Percentiles rank a stretch among this genome's conserved stretches.
Evolutionary conservation across 2,329 filamentous ascomycete species (phyloP).

Genomic region (Aspergillus amoenus): DNA sequence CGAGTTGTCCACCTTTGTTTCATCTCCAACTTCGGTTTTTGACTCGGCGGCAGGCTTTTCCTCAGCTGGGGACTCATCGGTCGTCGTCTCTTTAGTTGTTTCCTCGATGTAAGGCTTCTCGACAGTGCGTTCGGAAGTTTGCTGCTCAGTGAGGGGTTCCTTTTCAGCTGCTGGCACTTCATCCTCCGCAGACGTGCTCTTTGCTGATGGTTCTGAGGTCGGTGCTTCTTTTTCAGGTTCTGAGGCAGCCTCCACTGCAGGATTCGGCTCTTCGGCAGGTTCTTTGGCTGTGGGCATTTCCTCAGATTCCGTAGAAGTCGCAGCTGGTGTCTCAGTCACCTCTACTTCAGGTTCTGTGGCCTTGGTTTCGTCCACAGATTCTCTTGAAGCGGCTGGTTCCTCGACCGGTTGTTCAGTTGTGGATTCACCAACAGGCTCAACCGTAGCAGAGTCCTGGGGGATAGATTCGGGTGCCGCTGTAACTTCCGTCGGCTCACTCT

Average conservation of each 20-base stretch:
- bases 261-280: not conserved
- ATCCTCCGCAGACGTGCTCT: not conserved
- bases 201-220: not conserved
- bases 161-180: not conserved
- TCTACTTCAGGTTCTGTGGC: not conserved
- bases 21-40: not conserved
- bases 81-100: not conserved
- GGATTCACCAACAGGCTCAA: not conserved
- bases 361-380: not conserved
- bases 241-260: not conserved
- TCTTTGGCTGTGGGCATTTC: not conserved
- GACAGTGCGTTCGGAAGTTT: not conserved
- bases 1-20: not conserved
- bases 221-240: not conserved
- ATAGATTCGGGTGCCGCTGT: not conserved
- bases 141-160: not conserved
- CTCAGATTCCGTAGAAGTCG: not conserved
- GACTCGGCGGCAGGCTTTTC: not conserved
- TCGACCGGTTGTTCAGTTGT: not conserved
- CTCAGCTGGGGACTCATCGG: not conserved
- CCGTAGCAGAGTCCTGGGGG: not conserved
- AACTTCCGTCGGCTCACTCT: not conserved
- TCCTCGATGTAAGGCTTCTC: not conserved
- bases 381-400: not conserved
- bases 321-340: not conserved